Percentiles rank a stretch among this genome's conserved stretches.
These are phyloP conservation scores for Cryphonectria radicalis DNA, from an alignment of 2,329 filamentous ascomycete species.

Conservation along the genomic window DNA sequence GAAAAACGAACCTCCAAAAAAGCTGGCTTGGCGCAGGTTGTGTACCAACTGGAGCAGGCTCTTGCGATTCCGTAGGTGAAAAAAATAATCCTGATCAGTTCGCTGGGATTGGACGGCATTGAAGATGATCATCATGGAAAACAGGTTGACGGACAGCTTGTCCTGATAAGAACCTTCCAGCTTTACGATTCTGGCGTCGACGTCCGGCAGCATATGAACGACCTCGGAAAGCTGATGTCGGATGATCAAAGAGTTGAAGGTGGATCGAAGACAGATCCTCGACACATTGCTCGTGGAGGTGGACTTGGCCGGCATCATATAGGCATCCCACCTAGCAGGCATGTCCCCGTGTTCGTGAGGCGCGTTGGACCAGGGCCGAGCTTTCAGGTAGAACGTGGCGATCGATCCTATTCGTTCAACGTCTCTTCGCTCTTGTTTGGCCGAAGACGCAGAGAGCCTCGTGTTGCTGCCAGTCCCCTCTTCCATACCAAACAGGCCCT, in stretches of 20 bases:
- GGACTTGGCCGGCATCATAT: conserved; percentile 66
- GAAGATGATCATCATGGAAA: conserved; percentile 80
- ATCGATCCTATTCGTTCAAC: conserved; percentile 69
- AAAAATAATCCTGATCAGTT: conserved; percentile 84
- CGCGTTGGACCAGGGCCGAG: conserved; percentile 77
- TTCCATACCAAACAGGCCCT: conserved; percentile 78
- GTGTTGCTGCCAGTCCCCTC: conserved; percentile 22
- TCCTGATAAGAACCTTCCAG: conserved; percentile 86
- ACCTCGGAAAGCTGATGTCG: conserved; percentile 78
- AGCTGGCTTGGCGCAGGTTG: conserved; percentile 82
- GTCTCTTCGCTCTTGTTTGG: conserved; percentile 63
- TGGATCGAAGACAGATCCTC: conserved; percentile 66
- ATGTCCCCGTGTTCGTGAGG: conserved; percentile 57
- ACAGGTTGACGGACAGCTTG: conserved; percentile 80
- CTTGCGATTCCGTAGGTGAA: conserved; percentile 74
- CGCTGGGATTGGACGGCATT: conserved; percentile 90
- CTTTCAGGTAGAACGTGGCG: conserved; percentile 72
- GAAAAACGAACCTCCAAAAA: conserved; percentile 83
- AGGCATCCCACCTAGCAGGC: conserved; percentile 70
- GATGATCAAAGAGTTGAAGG: conserved; percentile 79
- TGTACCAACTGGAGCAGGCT: conserved; percentile 70
- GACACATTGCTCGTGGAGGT: conserved; percentile 57
- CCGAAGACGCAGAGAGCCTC: conserved; percentile 42
- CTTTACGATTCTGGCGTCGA: conserved; percentile 72
- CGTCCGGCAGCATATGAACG: conserved; percentile 67